Percentiles rank a stretch among this genome's conserved stretches.
These are phyloP conservation scores for Xylaria grammica DNA, from an alignment of 495 filamentous ascomycete genomes.

Conservation along the genomic window DNA sequence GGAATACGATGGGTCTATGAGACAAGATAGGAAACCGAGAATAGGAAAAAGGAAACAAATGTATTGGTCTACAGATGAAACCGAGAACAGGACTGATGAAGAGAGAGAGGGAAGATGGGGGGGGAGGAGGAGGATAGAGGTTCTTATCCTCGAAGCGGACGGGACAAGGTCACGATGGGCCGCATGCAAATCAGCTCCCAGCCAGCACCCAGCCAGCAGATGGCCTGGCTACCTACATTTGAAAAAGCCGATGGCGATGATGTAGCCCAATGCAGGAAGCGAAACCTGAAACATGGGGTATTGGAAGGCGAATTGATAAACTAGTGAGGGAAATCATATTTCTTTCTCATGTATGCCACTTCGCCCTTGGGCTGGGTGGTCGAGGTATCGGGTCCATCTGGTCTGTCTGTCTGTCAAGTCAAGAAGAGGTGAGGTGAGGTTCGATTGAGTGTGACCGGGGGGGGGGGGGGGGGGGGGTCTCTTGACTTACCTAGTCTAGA, in stretches of 20 bases:
- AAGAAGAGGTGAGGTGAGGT: slow-evolving; percentile 6
- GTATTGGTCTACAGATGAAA: slow-evolving; percentile 41
- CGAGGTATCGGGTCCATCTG: slow-evolving; percentile 23
- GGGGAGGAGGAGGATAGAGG: slow-evolving; percentile 36
- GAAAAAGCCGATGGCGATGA: slow-evolving; percentile 23
- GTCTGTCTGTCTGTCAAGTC: neutral
- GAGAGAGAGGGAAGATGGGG: slow-evolving; percentile 18
- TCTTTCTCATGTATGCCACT: slow-evolving; percentile 22
- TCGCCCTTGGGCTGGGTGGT: slow-evolving; percentile 23
- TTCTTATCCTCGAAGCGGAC: slow-evolving; percentile 40
- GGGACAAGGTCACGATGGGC: slow-evolving; percentile 30
- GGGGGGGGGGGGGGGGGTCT: neutral
- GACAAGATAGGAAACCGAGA: slow-evolving; percentile 26
- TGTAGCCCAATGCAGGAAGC: slow-evolving; percentile 35
- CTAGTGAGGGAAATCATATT: slow-evolving; percentile 25
- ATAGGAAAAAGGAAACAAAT: slow-evolving; percentile 33
- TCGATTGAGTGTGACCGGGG: neutral
- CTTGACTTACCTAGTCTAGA: neutral
- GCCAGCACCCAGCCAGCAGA: no score
- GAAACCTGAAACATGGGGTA: slow-evolving; percentile 42
- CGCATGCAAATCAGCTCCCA: slow-evolving; percentile 38
- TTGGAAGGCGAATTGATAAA: slow-evolving; percentile 3
- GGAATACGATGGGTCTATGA: slow-evolving; percentile 34
- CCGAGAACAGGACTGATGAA: slow-evolving; percentile 34
- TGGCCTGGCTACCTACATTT: no score